Evolutionary conservation across 192 early-diverging fungal genomes (phyloP).

Genomic region (Coemansia sp.): DNA sequence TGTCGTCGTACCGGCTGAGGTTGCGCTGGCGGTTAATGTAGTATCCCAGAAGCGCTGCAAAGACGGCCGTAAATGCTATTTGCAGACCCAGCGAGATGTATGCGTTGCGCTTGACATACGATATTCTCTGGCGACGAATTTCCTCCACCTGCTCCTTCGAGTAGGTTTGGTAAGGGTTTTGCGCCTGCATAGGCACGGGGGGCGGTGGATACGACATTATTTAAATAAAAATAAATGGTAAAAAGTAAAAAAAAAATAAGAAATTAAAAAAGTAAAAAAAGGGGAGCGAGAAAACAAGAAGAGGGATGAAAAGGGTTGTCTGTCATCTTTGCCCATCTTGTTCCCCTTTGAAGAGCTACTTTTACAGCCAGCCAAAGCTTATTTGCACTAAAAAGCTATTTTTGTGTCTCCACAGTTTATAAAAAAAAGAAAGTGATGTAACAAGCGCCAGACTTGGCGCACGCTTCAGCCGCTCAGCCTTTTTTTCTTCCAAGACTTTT

Average conservation of each 20-base stretch:
- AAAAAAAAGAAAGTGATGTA: conserved; percentile 3
- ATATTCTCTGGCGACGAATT: conserved; percentile 16
- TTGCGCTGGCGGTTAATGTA: conserved; percentile 30
- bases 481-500: neutral
- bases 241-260: neutral
- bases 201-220: conserved; percentile 20
- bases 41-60: conserved; percentile 39
- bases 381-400: neutral
- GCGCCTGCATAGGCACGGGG: conserved; percentile 8
- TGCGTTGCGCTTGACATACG: conserved; percentile 32
- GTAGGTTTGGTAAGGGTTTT: neutral
- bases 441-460: neutral
- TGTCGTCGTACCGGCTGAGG: conserved; percentile 12
- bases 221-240: neutral
- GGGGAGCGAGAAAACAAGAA: neutral
- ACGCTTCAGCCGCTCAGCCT: neutral
- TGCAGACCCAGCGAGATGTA: conserved; percentile 39
- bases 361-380: neutral
- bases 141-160: conserved; percentile 22
- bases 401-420: neutral
- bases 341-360: neutral
- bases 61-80: conserved; percentile 34
- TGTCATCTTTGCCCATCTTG: neutral
- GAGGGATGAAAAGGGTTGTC: neutral
- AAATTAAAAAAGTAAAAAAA: neutral